Evolutionary conservation across 139 green algal genomes (phyloP), one percentile per base, ranked within the genome.

Genomic region (Coccomyxa sp.): DNA sequence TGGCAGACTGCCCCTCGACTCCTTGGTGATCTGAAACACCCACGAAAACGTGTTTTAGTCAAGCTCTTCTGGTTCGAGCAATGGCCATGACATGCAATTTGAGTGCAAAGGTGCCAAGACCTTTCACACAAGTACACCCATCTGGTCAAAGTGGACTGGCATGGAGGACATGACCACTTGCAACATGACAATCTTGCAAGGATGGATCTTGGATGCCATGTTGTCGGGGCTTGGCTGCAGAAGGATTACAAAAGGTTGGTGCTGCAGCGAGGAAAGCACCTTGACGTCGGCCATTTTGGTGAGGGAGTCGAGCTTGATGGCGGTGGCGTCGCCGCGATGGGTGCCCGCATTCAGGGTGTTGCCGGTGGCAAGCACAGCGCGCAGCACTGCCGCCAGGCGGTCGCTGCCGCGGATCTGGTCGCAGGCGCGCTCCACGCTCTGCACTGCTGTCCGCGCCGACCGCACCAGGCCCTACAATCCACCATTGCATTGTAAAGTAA

Each of bases 291-390:
- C 83, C 32, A 95, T 84, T 85, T 92, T 92, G 30, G 93, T 85
- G 30, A 95, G 85, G 10, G 88, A 90, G 18, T 95, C 91, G 32
- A 95, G 85, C 32, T 89, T 90, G 87, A 95, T 92, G 13, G 90
- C 92, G 7, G 77, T 83, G 0, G 92, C 92, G 14, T 80, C 45
- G 32, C 90, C 92, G 17, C 91, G 87, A 12, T 88, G 85, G 3
- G 91, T 93, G 76, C 91, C 92, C 27, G 83, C 84, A 81, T 95
- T 95, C 63, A 95, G 84, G 74, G 91, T 84, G 85, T 95, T 95
- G 67, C 92, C 92, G 63, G 91, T 85, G 38, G 89, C 89, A 60
- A 94, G 88, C 45, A 93, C 90, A 23, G 85, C 87, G 28, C 92
- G 79, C 59, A 95, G 88, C 21, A 91, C 84, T 0, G 27, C 63